Conservation (phyloP, 495 filamentous ascomycete genomes). For the Pyronema domesticum region DNA sequence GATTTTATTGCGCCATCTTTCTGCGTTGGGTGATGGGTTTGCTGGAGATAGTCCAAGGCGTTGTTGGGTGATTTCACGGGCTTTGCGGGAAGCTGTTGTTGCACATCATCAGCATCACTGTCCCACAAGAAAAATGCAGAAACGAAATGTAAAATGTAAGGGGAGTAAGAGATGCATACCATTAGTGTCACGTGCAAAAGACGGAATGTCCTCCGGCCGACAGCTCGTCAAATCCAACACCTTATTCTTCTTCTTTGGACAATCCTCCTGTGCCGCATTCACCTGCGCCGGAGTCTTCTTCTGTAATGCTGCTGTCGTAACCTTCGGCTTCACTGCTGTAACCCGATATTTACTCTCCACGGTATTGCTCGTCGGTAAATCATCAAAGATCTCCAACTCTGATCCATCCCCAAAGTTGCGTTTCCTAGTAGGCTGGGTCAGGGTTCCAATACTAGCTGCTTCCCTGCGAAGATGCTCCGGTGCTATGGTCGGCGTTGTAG, state of each 20-base stretch:
- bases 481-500: constrained; percentile 38
- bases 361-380: constrained; percentile 72
- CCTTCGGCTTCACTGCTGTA: constrained; percentile 53
- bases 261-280: constrained; percentile 13
- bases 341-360: constrained; percentile 69
- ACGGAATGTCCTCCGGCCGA: constrained; percentile 33
- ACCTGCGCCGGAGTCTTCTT: constrained; percentile 37
- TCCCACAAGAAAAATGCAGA: constrained; percentile 19
- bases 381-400: constrained; percentile 84
- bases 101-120: too few species aligned
- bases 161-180: constrained; percentile 32
- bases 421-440: constrained; percentile 54
- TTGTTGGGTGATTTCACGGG: constrained; percentile 49
- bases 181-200: constrained; percentile 86
- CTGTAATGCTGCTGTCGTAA: constrained; percentile 47
- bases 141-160: constrained; percentile 52
- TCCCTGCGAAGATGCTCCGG: constrained; percentile 36
- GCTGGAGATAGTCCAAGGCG: constrained; percentile 36
- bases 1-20: constrained; percentile 65
- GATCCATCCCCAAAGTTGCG: constrained; percentile 80
- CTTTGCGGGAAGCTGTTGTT: constrained; percentile 58
- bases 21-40: constrained; percentile 38
- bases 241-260: constrained; percentile 21
- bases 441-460: constrained; percentile 42
- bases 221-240: not conserved